Evolutionary conservation across 352 stramenopile species (phyloP), one percentile per base, ranked within the genome.

Genomic region (Globisporangium emineosum): DNA sequence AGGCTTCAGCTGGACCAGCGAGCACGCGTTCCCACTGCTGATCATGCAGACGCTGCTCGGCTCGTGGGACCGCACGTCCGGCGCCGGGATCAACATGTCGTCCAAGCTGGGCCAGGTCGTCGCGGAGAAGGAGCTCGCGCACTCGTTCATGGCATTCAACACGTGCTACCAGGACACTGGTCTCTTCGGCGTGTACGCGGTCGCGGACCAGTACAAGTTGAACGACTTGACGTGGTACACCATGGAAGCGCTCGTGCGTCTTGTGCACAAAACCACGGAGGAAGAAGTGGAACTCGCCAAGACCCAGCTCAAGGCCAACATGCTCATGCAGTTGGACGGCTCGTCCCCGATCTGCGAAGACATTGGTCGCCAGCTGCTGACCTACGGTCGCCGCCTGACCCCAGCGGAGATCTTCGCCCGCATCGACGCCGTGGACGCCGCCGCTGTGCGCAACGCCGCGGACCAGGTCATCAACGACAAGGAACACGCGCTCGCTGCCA

Each of bases 131-230:
- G 96, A 99, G 75, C 82, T 98, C 35, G 97, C 96, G 45, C 97
- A 99, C 84, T 98, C 89, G 55, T 97, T 98, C 80, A 98, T 96
- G 75, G 98, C 97, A 30, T 99, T 99, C 86, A 99, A 99, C 88
- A 99, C 97, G 64, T 99, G 95, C 84, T 99, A 99, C 90, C 98
- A 99, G 83, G 98, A 99, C 79, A 99, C 97, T 42, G 98, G 97
- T 65, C 88, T 99, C 35, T 99, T 99, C 73, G 98, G 98, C 65
- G 84, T 99, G 42, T 99, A 99, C 84, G 89, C 95, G 57, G 93
- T 99, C 62, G 95, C 76, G 27, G 87, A 96, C 76, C 88, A 91
- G 77, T 93, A 96, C 81, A 98, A 98, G 83, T 78, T 99, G 50
- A 96, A 98, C 75, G 94, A 99, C 80, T 70, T 96, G 76, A 94